Evolutionary conservation across 1,139 yeast species (phyloP), one percentile per base, ranked within the genome.

Genomic region (Pichia sp.): DNA sequence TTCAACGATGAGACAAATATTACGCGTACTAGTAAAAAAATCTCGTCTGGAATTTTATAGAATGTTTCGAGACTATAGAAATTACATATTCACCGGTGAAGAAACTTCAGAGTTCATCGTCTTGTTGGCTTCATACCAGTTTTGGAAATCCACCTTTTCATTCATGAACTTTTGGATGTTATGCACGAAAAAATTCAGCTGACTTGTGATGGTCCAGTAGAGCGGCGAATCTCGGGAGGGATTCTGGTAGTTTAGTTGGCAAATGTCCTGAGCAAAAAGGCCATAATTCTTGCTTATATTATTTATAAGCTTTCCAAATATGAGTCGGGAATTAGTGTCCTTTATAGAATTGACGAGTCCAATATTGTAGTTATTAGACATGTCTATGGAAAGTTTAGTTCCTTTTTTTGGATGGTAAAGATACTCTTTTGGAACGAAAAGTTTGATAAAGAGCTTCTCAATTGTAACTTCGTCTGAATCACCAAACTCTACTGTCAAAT

Each of bases 391-490:
- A 73, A 55, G 58, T 60, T 58, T 69, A 66, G 59, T 64, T 58
- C 58, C 75, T 71, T 60, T 75, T 67, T 61, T 77, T 74, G 63
- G 73, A 76, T 61, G 64, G 45, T 52, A 58, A 17, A 67, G 51
- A 46, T 69, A 67, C 6, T 67, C 71, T 50, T 60, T 63, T 1
- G 72, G 71, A 17, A 69, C 57, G 3, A 62, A 56, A 10, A 69
- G 44, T 40, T 61, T 64, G n/a, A 68, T 61, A 7, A 65, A 65
- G 10, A 69, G 51, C 14, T 55, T 58, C 8, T 58, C 56, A 27
- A 68, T 62, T 2, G 51, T 55, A 4, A 68, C 59, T 49, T 66
- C 66, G 9, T 60, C 61, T 27, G 59, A 53, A 33, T 64, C 63
- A 45, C 66, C 69, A 24, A 66, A 61, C 30, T 65, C 67, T 14